phyloP scores from a whole-genome alignment of 192 early-diverging fungal species.

The Entomortierella beljakovae region DNA sequence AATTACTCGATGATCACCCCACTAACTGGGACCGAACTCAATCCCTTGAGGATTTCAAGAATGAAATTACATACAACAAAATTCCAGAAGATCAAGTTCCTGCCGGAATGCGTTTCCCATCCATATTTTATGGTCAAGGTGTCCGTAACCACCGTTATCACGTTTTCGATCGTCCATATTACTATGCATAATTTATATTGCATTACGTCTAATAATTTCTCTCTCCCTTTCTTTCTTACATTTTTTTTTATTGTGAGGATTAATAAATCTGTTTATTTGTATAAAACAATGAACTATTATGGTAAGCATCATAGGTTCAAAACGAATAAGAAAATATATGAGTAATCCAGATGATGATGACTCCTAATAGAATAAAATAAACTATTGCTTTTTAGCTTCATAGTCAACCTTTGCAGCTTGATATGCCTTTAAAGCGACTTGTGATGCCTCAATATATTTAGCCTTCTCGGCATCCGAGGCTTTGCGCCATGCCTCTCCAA shows the following conservation, averaged over 20 bases:
- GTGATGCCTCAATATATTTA: not conserved
- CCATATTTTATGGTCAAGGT: constrained; percentile 74
- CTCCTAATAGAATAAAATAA: not conserved
- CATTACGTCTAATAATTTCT: no score
- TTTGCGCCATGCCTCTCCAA: constrained; percentile 19
- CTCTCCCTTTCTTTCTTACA: no score
- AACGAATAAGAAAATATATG: not conserved
- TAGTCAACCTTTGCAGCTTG: constrained; percentile 30
- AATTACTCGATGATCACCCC: constrained; percentile 61
- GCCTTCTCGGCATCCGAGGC: constrained; percentile 12
- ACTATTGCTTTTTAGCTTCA: constrained; percentile 9
- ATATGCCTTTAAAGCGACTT: not conserved
- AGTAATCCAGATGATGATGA: not conserved
- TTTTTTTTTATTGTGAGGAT: no score
- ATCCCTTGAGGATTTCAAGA: constrained; percentile 46
- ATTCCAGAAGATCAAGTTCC: constrained; percentile 67
- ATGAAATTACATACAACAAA: constrained; percentile 69
- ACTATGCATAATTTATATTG: constrained; percentile 65
- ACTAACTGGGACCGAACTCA: constrained; percentile 35
- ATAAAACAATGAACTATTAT: no score
- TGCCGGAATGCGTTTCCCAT: constrained; percentile 70
- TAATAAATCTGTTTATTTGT: no score
- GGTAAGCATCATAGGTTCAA: not conserved
- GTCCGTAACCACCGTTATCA: constrained; percentile 82
- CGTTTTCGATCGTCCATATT: constrained; percentile 82